These are phyloP conservation scores for Lasiodiplodia sp. DNA, from an alignment of 2,329 filamentous ascomycete genomes.

Conservation along the genomic window DNA sequence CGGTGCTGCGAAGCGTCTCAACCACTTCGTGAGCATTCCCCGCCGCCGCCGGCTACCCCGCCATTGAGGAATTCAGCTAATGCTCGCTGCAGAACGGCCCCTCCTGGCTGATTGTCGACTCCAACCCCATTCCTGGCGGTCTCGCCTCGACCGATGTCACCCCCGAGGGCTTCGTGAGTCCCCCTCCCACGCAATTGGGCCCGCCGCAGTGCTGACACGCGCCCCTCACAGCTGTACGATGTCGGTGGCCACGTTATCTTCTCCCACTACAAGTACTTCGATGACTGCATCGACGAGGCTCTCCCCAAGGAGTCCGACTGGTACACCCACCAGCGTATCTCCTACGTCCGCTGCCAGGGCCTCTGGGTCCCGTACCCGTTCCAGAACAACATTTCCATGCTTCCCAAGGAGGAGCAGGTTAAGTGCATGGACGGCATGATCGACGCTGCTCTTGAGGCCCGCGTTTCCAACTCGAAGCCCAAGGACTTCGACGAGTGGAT, in stretches of 20 bases:
- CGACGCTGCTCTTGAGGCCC: constrained; percentile 86
- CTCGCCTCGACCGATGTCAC: constrained; percentile 95
- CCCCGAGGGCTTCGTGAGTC: constrained; percentile 93
- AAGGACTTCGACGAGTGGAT: constrained; percentile 99
- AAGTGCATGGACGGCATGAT: constrained; percentile 95
- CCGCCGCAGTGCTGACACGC: constrained; percentile 35
- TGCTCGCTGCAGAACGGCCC: constrained; percentile 72
- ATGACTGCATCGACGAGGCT: constrained; percentile 97
- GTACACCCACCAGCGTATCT: constrained; percentile 98
- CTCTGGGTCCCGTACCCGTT: constrained; percentile 99
- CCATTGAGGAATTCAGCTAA: constrained; percentile 33
- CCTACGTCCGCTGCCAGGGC: constrained; percentile 95
- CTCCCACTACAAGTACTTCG: constrained; percentile 99
- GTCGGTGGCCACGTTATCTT: constrained; percentile 98
- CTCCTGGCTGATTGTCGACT: constrained; percentile 96
- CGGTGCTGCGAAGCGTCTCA: constrained; percentile 95
- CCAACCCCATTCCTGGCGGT: constrained; percentile 90
- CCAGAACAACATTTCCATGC: constrained; percentile 99
- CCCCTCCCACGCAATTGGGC: constrained; percentile 28
- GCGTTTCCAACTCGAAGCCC: constrained; percentile 89
- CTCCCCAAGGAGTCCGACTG: constrained; percentile 93
- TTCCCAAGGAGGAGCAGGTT: constrained; percentile 97
- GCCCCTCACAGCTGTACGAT: constrained; percentile 78
- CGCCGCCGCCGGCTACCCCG: constrained; percentile 21
- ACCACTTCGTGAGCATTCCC: constrained; percentile 79